A percentile compares a stretch with the other conserved stretches of the same genome.
Evolutionary conservation across 2,329 filamentous ascomycete species (phyloP).

Genomic region (Aspergillus ochraceoroseus): DNA sequence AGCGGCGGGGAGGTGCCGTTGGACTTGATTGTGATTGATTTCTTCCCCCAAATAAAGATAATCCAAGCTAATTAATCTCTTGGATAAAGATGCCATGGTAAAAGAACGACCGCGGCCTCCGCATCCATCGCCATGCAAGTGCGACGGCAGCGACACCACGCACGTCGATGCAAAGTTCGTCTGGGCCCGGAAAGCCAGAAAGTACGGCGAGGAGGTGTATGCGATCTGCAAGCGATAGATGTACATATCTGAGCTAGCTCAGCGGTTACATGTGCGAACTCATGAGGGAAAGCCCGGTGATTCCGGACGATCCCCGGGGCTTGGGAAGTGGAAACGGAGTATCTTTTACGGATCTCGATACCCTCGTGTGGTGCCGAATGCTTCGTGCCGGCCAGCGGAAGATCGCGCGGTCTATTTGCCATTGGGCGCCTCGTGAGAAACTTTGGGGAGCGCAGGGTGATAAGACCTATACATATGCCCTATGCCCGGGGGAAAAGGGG

Average conservation of each 20-base stretch:
- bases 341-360: slow-evolving; percentile 61
- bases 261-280: slow-evolving; percentile 54
- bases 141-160: no score
- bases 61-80: no score
- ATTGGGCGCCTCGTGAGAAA: slow-evolving; percentile 44
- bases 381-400: slow-evolving; percentile 46
- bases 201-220: slow-evolving; percentile 58
- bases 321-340: slow-evolving; percentile 58
- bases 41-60: no score
- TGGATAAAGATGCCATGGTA: no score
- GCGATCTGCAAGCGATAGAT: slow-evolving; percentile 59
- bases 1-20: no score
- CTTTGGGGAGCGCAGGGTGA: slow-evolving; percentile 32
- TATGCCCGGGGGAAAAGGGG: no score
- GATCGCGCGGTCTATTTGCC: slow-evolving; percentile 52
- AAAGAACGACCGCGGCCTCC: no score
- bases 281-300: no score
- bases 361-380: slow-evolving; percentile 54
- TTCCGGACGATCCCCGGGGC: slow-evolving; percentile 49
- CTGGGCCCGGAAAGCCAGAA: no score
- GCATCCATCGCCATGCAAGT: no score
- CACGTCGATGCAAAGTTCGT: no score
- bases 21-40: no score
- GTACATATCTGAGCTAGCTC: slow-evolving; percentile 53
- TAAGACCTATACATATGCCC: slow-evolving; percentile 37